Conservation (phyloP, 192 early-diverging fungal species). For the Linnemannia hyalina region DNA sequence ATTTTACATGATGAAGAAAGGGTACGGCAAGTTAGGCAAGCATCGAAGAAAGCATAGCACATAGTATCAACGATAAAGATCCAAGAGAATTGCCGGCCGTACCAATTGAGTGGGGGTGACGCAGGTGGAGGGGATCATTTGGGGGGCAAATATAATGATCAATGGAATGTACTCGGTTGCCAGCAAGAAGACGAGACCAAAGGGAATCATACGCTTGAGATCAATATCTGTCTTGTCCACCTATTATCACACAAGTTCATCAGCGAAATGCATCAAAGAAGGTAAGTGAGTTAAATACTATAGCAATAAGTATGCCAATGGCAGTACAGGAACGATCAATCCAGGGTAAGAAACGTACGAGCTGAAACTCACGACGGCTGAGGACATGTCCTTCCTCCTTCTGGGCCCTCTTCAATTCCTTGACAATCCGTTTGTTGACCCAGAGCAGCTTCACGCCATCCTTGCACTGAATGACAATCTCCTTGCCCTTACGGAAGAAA, state of each 20-base stretch:
- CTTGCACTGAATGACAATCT: constrained; percentile 66
- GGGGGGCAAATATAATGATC: constrained; percentile 63
- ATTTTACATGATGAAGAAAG: not conserved
- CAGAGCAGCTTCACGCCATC: constrained; percentile 65
- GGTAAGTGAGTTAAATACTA: not conserved
- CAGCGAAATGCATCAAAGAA: not conserved
- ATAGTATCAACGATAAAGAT: not conserved
- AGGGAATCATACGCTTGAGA: constrained; percentile 64
- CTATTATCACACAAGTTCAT: constrained; percentile 27
- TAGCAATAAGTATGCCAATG: not conserved
- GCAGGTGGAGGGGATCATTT: constrained; percentile 67
- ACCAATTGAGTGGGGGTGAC: constrained; percentile 63
- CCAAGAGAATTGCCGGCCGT: not conserved
- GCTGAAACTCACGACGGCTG: constrained; percentile 61
- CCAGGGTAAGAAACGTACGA: constrained; percentile 35
- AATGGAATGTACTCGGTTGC: constrained; percentile 68
- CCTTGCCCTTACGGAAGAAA: constrained; percentile 56
- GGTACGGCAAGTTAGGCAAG: not conserved
- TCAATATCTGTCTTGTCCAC: constrained; percentile 61
- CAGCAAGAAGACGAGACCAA: constrained; percentile 59
- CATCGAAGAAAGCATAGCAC: not conserved
- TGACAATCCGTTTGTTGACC: constrained; percentile 62
- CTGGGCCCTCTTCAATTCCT: constrained; percentile 50
- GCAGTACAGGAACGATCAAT: not conserved
- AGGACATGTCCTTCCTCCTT: constrained; percentile 52